A percentile compares a stretch with the other conserved stretches of the same genome.
Conservation (phyloP, 805 yeast genomes). For the Candida silvicultrix region DNA sequence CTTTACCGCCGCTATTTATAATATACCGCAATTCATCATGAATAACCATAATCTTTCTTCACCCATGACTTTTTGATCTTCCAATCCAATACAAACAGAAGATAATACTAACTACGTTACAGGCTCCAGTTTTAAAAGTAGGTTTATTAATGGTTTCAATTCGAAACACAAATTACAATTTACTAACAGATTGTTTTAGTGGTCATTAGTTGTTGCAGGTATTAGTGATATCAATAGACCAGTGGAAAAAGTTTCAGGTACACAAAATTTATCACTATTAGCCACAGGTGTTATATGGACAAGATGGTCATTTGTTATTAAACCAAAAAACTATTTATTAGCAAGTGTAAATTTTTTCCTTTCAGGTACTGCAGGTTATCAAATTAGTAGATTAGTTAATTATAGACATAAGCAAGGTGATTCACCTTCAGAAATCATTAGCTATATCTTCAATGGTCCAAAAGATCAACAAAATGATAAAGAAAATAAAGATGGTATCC, state of each 20-base stretch:
- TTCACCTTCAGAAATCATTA: slow-evolving; percentile 43
- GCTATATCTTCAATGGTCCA: slow-evolving; percentile 51
- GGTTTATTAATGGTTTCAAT: no score
- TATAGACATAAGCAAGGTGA: slow-evolving; percentile 68
- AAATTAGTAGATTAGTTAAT: slow-evolving; percentile 61
- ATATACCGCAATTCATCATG: no score
- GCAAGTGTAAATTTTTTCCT: slow-evolving; percentile 94
- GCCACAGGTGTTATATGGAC: slow-evolving; percentile 97
- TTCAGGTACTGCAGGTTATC: slow-evolving; percentile 85
- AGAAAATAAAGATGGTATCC: background rate
- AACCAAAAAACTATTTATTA: slow-evolving; percentile 77
- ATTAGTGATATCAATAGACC: slow-evolving; percentile 83
- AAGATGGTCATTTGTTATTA: slow-evolving; percentile 93
- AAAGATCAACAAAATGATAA: background rate
- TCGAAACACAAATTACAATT: no score
- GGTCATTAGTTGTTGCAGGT: slow-evolving; percentile 93
- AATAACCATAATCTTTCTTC: no score
- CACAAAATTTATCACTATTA: slow-evolving; percentile 65
- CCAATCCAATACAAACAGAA: no score
- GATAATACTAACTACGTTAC: slow-evolving; percentile 4
- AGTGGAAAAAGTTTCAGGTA: slow-evolving; percentile 84
- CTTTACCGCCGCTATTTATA: no score
- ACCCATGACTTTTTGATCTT: no score
- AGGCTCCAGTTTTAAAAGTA: slow-evolving; percentile 56
- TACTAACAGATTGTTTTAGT: slow-evolving; percentile 32